A percentile compares a stretch with the other conserved stretches of the same genome.
These are phyloP conservation scores for Caloboletus firmus DNA, from an alignment of 1,284 basidiomycete genomes.

Conservation along the genomic window DNA sequence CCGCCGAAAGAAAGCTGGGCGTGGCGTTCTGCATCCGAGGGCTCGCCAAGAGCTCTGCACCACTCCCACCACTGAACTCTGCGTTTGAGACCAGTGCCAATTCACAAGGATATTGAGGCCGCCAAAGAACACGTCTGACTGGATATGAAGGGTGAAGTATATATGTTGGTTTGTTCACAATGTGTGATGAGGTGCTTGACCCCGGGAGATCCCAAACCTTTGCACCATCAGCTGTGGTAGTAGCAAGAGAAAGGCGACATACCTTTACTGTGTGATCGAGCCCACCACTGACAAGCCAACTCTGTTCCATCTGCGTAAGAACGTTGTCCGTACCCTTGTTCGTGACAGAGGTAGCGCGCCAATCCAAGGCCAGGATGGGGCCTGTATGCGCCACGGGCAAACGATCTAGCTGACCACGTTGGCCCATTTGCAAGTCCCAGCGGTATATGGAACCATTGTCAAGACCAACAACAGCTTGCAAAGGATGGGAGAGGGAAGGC, in stretches of 20 bases:
- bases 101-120: constrained; percentile 80
- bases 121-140: constrained; percentile 74
- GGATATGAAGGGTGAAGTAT: constrained; percentile 76
- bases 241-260: neutral
- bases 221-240: neutral
- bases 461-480: constrained; percentile 73
- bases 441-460: constrained; percentile 75
- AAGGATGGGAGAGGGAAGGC: constrained; percentile 59
- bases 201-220: constrained; percentile 78
- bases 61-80: constrained; percentile 47
- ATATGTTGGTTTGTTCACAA: constrained; percentile 65
- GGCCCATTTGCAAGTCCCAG: constrained; percentile 80
- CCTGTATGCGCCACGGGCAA: constrained; percentile 78
- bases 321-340: constrained; percentile 21
- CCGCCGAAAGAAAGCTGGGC: constrained; percentile 22
- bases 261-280: constrained; percentile 83
- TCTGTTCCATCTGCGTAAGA: constrained; percentile 35
- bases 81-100: constrained; percentile 69
- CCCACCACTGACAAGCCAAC: constrained; percentile 84
- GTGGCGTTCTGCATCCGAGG: constrained; percentile 31
- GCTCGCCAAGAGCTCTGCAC: constrained; percentile 31
- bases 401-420: constrained; percentile 68
- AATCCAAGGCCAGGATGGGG: constrained; percentile 77
- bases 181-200: constrained; percentile 47
- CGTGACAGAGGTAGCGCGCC: constrained; percentile 47